Percentiles rank a stretch among this genome's conserved stretches.
Evolutionary conservation across 768 basidiomycete genomes (phyloP).

Genomic region (Lactarius psammicola): DNA sequence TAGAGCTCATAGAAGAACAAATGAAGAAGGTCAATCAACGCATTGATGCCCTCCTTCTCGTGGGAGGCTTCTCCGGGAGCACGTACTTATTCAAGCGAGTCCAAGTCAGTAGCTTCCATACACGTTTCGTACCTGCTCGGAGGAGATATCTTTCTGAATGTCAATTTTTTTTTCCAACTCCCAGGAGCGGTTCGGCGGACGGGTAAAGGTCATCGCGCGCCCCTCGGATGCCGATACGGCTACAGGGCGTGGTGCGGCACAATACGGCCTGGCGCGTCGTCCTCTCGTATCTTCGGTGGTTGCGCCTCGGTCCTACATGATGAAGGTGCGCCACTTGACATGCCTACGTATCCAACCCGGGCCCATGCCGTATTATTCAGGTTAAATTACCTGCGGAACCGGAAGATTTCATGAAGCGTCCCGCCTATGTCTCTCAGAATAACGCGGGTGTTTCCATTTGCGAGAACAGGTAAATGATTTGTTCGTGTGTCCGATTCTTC

Average conservation of each 20-base stretch:
- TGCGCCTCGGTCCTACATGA: constrained; percentile 78
- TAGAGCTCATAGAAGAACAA: constrained; percentile 78
- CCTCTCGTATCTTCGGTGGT: constrained; percentile 80
- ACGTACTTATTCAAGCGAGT: constrained; percentile 81
- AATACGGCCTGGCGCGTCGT: constrained; percentile 76
- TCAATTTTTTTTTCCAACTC: constrained; percentile 1
- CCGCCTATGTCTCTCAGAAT: constrained; percentile 78
- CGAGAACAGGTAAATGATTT: constrained; percentile 62
- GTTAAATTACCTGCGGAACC: constrained; percentile 86
- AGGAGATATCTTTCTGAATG: constrained; percentile 11
- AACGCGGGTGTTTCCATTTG: constrained; percentile 75
- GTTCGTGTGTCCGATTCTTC: constrained; percentile 6
- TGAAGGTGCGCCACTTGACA: constrained; percentile 55
- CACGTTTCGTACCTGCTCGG: constrained; percentile 17
- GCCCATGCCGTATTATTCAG: constrained; percentile 36
- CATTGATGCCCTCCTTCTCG: constrained; percentile 82
- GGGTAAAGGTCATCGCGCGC: constrained; percentile 73
- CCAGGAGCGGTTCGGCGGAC: constrained; percentile 63
- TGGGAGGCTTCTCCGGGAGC: constrained; percentile 87
- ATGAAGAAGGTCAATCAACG: constrained; percentile 61
- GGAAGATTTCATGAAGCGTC: constrained; percentile 82
- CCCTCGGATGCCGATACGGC: constrained; percentile 88
- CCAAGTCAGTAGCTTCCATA: constrained; percentile 48
- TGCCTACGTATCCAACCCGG: neutral
- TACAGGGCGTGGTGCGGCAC: constrained; percentile 83